Evolutionary conservation across 352 stramenopile genomes (phyloP).

Genomic region (Pythium phragmitis): DNA sequence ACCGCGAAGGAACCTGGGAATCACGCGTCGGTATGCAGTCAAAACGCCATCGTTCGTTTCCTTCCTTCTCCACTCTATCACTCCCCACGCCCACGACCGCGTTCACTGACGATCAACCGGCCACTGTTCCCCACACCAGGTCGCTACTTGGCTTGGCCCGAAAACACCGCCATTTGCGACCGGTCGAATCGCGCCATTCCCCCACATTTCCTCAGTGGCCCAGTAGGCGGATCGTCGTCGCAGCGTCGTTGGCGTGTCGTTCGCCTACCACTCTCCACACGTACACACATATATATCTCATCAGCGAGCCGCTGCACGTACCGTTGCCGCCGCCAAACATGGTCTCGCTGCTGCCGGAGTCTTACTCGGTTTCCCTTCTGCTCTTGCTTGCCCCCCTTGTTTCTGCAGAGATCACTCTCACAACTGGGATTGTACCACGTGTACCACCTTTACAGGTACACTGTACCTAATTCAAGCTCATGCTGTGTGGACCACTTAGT

Average conservation of each 20-base stretch:
- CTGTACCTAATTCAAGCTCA: conserved; percentile 14
- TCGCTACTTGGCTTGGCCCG: no score
- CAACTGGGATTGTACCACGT: conserved; percentile 11
- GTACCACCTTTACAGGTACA: conserved; percentile 24
- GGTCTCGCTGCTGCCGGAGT: conserved; percentile 11
- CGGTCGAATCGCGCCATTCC: neutral
- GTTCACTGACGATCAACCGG: neutral
- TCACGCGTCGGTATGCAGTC: conserved; percentile 21
- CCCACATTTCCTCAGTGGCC: neutral
- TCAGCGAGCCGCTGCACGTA: conserved; percentile 6
- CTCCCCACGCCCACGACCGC: neutral
- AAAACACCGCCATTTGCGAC: neutral
- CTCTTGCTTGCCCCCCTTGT: neutral
- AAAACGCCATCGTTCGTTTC: neutral
- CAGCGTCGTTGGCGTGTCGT: neutral
- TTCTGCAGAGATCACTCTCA: neutral
- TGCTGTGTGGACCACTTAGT: conserved; percentile 19
- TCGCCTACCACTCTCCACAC: conserved; percentile 2
- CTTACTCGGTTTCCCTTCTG: conserved; percentile 12
- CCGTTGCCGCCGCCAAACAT: conserved; percentile 26
- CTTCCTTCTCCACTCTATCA: neutral
- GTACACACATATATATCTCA: conserved; percentile 10
- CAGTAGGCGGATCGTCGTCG: neutral
- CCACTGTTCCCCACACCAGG: no score
- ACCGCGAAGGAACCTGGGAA: conserved; percentile 28